Conservation (phyloP, 2,329 filamentous ascomycete genomes). For the Alternaria sp. region DNA sequence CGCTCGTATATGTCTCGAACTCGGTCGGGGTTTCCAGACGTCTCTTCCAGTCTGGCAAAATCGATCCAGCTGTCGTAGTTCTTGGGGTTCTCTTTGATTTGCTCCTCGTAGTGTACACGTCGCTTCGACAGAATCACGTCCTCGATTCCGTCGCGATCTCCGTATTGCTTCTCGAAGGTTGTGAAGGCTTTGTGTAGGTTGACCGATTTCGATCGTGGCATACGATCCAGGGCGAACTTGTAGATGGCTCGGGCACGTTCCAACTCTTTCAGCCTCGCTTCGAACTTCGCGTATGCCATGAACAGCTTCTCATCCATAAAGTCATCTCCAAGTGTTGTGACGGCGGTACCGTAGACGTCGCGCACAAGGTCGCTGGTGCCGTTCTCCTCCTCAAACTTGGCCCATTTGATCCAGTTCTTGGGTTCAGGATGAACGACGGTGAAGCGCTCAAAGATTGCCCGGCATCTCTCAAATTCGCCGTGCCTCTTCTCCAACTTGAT, state of each 20-base stretch:
- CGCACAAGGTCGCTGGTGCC: constrained; percentile 90
- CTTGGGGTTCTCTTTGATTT: constrained; percentile 90
- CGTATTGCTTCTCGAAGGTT: constrained; percentile 97
- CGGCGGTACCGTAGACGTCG: constrained; percentile 86
- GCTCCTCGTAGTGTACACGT: constrained; percentile 90
- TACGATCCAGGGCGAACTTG: constrained; percentile 91
- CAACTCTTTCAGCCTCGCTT: constrained; percentile 93
- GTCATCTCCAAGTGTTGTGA: constrained; percentile 89
- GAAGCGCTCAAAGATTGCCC: constrained; percentile 87
- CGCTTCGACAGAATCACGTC: constrained; percentile 96
- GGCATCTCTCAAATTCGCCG: constrained; percentile 86
- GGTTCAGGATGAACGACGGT: constrained; percentile 68
- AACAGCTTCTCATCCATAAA: constrained; percentile 97
- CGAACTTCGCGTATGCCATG: constrained; percentile 93
- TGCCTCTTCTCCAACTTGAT: constrained; percentile 98
- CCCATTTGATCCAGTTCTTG: constrained; percentile 81
- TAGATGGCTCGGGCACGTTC: constrained; percentile 94
- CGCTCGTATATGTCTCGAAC: constrained; percentile 94
- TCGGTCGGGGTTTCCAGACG: constrained; percentile 78
- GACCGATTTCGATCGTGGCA: constrained; percentile 85
- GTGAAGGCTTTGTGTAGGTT: constrained; percentile 92
- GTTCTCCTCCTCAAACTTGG: constrained; percentile 93
- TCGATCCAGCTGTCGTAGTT: constrained; percentile 99
- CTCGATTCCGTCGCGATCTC: constrained; percentile 90
- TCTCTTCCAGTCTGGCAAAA: constrained; percentile 88